A percentile compares a stretch with the other conserved stretches of the same genome.
Conservation (phyloP, 2,329 filamentous ascomycete species). For the Cordyceps militaris region DNA sequence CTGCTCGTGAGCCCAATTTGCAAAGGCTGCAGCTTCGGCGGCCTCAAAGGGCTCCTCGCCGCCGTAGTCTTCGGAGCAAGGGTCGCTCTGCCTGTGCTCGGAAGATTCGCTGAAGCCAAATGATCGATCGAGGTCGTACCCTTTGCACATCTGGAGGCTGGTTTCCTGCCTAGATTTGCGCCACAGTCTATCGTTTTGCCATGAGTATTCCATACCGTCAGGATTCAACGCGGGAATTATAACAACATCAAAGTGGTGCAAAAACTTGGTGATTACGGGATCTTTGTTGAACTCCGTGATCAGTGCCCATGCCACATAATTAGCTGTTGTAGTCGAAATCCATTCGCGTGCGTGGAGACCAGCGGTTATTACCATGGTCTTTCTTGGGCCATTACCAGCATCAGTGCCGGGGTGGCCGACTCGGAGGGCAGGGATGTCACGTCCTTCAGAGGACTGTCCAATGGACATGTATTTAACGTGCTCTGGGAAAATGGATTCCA, state of each 20-base stretch:
- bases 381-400: slow-evolving; percentile 44
- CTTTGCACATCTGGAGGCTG: slow-evolving; percentile 72
- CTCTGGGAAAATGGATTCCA: slow-evolving; percentile 83
- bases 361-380: slow-evolving; percentile 74
- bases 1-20: slow-evolving; percentile 77
- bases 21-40: slow-evolving; percentile 66
- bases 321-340: slow-evolving; percentile 89
- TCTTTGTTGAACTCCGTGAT: slow-evolving; percentile 75
- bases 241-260: slow-evolving; percentile 80
- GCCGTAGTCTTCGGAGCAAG: slow-evolving; percentile 86
- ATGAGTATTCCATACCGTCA: slow-evolving; percentile 90
- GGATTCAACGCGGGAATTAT: slow-evolving; percentile 87
- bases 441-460: slow-evolving; percentile 81
- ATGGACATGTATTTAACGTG: slow-evolving; percentile 68
- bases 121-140: slow-evolving; percentile 80
- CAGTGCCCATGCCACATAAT: slow-evolving; percentile 82
- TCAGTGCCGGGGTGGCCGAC: slow-evolving; percentile 53
- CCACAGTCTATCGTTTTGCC: slow-evolving; percentile 88
- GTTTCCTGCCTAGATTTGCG: slow-evolving; percentile 89
- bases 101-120: slow-evolving; percentile 83
- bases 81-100: slow-evolving; percentile 58
- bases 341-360: slow-evolving; percentile 93
- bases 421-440: slow-evolving; percentile 75
- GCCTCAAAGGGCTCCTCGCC: slow-evolving; percentile 79
- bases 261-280: slow-evolving; percentile 63